A percentile compares a stretch with the other conserved stretches of the same genome.
Conservation (phyloP, 768 basidiomycete genomes). For the Suillus subaureus region DNA sequence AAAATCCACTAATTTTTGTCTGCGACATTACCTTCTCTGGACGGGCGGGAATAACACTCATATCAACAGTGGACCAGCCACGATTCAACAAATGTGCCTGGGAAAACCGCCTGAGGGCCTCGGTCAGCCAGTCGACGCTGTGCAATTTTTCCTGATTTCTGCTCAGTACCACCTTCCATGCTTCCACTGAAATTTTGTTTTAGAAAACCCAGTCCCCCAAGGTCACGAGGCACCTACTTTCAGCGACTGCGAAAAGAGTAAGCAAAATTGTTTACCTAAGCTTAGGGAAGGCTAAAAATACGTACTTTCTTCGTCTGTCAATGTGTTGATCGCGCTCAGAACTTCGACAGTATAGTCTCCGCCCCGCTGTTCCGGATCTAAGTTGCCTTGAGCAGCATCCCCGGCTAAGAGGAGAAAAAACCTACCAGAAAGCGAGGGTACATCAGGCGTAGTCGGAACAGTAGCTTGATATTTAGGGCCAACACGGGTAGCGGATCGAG, state of each 20-base stretch:
- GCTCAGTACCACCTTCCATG: slow-evolving; percentile 58
- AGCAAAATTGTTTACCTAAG: slow-evolving; percentile 23
- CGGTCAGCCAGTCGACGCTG: slow-evolving; percentile 83
- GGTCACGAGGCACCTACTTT: slow-evolving; percentile 46
- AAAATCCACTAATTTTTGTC: slow-evolving; percentile 1
- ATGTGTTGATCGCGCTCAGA: slow-evolving; percentile 61
- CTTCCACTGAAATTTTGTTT: slow-evolving; percentile 55
- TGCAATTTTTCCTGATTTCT: slow-evolving; percentile 52
- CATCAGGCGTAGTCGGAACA: slow-evolving; percentile 43
- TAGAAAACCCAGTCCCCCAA: neutral
- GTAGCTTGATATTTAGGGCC: slow-evolving; percentile 84
- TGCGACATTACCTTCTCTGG: slow-evolving; percentile 60
- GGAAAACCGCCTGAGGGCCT: slow-evolving; percentile 71
- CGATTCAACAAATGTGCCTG: slow-evolving; percentile 61
- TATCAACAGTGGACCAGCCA: slow-evolving; percentile 62
- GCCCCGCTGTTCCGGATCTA: slow-evolving; percentile 57
- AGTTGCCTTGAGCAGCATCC: slow-evolving; percentile 2
- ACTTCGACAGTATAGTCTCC: slow-evolving; percentile 76
- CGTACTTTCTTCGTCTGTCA: slow-evolving; percentile 71
- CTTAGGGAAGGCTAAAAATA: slow-evolving; percentile 18
- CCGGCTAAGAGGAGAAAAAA: slow-evolving; percentile 1
- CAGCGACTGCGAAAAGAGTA: slow-evolving; percentile 44
- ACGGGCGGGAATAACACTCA: slow-evolving; percentile 53
- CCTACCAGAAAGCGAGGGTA: slow-evolving; percentile 42
- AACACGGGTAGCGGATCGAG: slow-evolving; percentile 88